Conservation (phyloP, 2,329 filamentous ascomycete genomes). For the Stachybotrys chlorohalonatus region DNA sequence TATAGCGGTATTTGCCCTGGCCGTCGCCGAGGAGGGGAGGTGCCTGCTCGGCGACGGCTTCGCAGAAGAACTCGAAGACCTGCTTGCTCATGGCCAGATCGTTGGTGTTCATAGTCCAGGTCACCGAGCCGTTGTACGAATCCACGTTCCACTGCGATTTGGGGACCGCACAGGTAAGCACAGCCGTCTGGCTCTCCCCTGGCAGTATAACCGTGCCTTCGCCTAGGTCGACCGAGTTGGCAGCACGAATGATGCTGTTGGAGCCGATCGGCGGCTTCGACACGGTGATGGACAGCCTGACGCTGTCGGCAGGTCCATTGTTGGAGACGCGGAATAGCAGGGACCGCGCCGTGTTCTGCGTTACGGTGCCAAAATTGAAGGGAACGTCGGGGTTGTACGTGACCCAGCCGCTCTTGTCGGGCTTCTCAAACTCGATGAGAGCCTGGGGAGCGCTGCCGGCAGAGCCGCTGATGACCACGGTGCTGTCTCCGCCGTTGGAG, state of each 20-base stretch:
- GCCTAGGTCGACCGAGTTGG: conserved; percentile 47
- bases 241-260: conserved; percentile 41
- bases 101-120: conserved; percentile 50
- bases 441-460: conserved; percentile 40
- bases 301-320: conserved; percentile 31
- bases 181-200: conserved; percentile 41
- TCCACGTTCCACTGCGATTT: conserved; percentile 48
- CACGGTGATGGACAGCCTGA: conserved; percentile 44
- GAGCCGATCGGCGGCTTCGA: conserved; percentile 53
- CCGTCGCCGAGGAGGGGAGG: conserved; percentile 35
- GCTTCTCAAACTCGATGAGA: conserved; percentile 44
- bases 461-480: conserved; percentile 37
- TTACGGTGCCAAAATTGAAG: conserved; percentile 48
- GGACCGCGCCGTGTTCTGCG: conserved; percentile 36
- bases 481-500: conserved; percentile 38
- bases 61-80: conserved; percentile 40
- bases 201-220: conserved; percentile 43
- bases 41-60: conserved; percentile 42
- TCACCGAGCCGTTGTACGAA: conserved; percentile 35
- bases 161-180: conserved; percentile 44
- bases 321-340: conserved; percentile 47
- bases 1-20: conserved; percentile 39
- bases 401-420: conserved; percentile 41
- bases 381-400: conserved; percentile 29
- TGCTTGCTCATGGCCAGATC: conserved; percentile 44